A percentile compares a stretch with the other conserved stretches of the same genome.
phyloP scores from a whole-genome alignment of 2,329 filamentous ascomycete genomes.

The Microsporum ferrugineum region DNA sequence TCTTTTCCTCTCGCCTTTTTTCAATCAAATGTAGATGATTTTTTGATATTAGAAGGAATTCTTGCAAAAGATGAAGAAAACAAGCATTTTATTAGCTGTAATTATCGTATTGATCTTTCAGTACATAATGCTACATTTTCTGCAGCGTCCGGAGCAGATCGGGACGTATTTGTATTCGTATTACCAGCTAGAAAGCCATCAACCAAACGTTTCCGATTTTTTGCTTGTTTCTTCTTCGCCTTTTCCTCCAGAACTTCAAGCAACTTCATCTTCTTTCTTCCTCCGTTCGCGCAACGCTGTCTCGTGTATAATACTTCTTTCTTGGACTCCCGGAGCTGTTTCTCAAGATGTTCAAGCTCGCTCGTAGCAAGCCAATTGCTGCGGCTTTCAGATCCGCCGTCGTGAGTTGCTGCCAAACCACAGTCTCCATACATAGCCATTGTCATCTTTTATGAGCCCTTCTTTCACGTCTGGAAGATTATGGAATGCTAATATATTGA shows the following conservation, averaged over 20 bases:
- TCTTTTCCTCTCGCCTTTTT: neutral
- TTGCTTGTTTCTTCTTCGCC: neutral
- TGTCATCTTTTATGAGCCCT: neutral
- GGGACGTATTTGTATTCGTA: neutral
- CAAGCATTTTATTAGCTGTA: neutral
- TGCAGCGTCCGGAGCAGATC: slow-evolving; percentile 1
- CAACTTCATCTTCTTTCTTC: neutral
- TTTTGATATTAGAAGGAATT: neutral
- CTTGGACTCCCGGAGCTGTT: neutral
- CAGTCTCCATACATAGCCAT: slow-evolving; percentile 6
- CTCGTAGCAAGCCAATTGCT: slow-evolving; percentile 68
- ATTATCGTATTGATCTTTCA: neutral
- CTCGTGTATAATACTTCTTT: neutral
- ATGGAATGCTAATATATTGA: slow-evolving; percentile 26
- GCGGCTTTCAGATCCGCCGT: slow-evolving; percentile 67
- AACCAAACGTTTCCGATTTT: neutral
- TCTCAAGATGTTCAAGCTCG: slow-evolving; percentile 72
- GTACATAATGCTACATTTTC: neutral
- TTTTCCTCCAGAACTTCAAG: neutral
- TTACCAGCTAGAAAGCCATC: neutral
- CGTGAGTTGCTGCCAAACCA: slow-evolving; percentile 41
- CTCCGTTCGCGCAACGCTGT: neutral
- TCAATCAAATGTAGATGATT: neutral
- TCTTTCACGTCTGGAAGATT: neutral
- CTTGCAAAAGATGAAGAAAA: neutral